phyloP scores from a whole-genome alignment of 2,329 filamentous ascomycete species.

The Clarireedia homoeocarpa region DNA sequence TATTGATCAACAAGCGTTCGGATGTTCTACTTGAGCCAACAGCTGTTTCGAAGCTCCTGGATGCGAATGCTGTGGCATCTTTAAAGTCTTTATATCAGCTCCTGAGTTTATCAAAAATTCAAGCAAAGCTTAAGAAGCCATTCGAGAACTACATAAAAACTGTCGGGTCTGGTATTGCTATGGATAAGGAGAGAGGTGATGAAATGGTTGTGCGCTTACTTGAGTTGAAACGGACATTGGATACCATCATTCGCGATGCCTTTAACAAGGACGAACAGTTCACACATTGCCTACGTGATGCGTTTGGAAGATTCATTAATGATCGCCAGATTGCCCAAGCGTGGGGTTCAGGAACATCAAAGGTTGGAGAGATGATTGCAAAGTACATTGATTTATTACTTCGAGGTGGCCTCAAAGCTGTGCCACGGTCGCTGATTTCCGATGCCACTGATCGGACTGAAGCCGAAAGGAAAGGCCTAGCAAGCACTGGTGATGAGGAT shows the following conservation, averaged over 20 bases:
- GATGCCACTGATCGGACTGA: constrained; percentile 49
- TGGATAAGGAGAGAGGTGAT: constrained; percentile 68
- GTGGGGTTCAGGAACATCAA: constrained; percentile 79
- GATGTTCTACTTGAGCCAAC: constrained; percentile 56
- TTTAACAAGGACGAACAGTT: constrained; percentile 75
- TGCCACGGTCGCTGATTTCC: constrained; percentile 61
- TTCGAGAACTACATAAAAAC: constrained; percentile 75
- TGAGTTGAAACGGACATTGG: constrained; percentile 70
- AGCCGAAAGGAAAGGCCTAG: constrained; percentile 54
- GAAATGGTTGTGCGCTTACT: constrained; percentile 83
- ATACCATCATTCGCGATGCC: constrained; percentile 66
- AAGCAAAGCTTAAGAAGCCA: constrained; percentile 58
- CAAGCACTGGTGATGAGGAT: constrained; percentile 76
- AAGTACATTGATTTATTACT: constrained; percentile 91
- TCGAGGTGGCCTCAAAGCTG: constrained; percentile 76
- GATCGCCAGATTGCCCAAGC: constrained; percentile 64
- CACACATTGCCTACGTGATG: constrained; percentile 69
- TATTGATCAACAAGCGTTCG: constrained; percentile 62
- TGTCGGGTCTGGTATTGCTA: constrained; percentile 69
- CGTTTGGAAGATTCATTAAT: constrained; percentile 89
- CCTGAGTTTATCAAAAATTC: constrained; percentile 63
- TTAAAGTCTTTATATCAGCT: constrained; percentile 73
- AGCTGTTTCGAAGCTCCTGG: constrained; percentile 65
- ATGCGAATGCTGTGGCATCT: constrained; percentile 59
- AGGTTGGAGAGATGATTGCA: constrained; percentile 97